Evolutionary conservation across 441 rosid genomes (phyloP).

Genomic region (Populus hybrid): DNA sequence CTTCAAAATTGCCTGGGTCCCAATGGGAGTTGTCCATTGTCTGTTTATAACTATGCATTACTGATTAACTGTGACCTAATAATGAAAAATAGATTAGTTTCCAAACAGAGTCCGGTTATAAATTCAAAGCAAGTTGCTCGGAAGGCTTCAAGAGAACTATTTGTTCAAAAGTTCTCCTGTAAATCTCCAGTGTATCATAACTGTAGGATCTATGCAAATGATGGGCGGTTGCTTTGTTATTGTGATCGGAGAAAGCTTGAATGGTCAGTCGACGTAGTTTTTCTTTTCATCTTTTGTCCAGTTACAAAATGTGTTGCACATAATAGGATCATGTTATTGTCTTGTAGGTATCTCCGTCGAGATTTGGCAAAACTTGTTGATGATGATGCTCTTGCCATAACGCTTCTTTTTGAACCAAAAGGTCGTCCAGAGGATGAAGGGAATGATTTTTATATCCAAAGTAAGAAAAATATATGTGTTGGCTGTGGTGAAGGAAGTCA

Average conservation of each 20-base stretch:
- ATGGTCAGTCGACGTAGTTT: conserved; percentile 54
- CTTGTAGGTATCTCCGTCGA: conserved; percentile 71
- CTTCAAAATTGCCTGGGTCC: conserved; percentile 71
- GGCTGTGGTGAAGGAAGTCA: conserved; percentile 96
- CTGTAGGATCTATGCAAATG: conserved; percentile 90
- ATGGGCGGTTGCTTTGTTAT: conserved; percentile 88
- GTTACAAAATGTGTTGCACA: conserved; percentile 10
- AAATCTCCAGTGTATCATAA: conserved; percentile 95
- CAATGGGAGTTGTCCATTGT: conserved; percentile 69
- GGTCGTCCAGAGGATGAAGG: conserved; percentile 98
- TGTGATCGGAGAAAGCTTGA: conserved; percentile 90
- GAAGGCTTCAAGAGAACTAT: conserved; percentile 76
- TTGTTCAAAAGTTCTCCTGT: conserved; percentile 94
- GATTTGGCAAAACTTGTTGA: conserved; percentile 82
- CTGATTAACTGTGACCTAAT: conserved; percentile 49
- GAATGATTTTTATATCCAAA: conserved; percentile 92
- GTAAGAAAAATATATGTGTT: conserved; percentile 89
- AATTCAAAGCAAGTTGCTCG: conserved; percentile 51
- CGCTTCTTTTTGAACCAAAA: conserved; percentile 92
- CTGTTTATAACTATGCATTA: conserved; percentile 69
- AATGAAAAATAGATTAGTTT: conserved; percentile 34
- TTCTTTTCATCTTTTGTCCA: conserved; percentile 11
- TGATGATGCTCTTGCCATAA: conserved; percentile 78
- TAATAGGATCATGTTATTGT: conserved; percentile 18
- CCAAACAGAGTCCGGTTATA: conserved; percentile 54